These are phyloP conservation scores for Alternaria gaisen DNA, from an alignment of 2,329 filamentous ascomycete genomes.

Conservation along the genomic window DNA sequence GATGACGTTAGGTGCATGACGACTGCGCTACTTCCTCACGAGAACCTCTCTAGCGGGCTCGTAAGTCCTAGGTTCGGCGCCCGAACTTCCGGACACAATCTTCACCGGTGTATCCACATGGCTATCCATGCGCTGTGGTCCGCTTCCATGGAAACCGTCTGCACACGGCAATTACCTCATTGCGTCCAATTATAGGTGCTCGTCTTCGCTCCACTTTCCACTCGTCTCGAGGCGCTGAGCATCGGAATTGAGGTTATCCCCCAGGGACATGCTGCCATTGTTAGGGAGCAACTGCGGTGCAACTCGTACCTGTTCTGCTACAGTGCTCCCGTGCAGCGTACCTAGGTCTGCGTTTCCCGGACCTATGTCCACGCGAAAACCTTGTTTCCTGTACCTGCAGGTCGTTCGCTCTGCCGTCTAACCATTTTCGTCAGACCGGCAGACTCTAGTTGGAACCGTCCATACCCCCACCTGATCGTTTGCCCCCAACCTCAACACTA, in stretches of 20 bases:
- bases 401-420: conserved; percentile 2
- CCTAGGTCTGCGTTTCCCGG: conserved; percentile 1
- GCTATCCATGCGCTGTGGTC: conserved; percentile 19
- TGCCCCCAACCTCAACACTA: conserved; percentile 5
- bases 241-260: background rate
- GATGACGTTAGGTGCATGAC: conserved; percentile 11
- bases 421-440: background rate
- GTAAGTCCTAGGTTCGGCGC: background rate
- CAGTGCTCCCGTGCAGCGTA: background rate
- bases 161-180: conserved; percentile 7
- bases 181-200: conserved; percentile 2
- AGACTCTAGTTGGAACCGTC: background rate
- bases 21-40: conserved; percentile 8
- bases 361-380: background rate
- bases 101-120: conserved; percentile 18
- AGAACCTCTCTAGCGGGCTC: conserved; percentile 4
- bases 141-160: conserved; percentile 2
- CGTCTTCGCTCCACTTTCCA: conserved; percentile 9
- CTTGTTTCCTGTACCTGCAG: conserved; percentile 20
- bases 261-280: conserved; percentile 4
- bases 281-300: background rate
- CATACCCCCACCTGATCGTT: conserved; percentile 4
- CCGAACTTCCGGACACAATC: conserved; percentile 12
- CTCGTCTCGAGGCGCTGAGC: background rate
- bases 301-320: background rate